These are phyloP conservation scores for Acer negundo DNA, from an alignment of 345 rosid genomes.

Conservation along the genomic window DNA sequence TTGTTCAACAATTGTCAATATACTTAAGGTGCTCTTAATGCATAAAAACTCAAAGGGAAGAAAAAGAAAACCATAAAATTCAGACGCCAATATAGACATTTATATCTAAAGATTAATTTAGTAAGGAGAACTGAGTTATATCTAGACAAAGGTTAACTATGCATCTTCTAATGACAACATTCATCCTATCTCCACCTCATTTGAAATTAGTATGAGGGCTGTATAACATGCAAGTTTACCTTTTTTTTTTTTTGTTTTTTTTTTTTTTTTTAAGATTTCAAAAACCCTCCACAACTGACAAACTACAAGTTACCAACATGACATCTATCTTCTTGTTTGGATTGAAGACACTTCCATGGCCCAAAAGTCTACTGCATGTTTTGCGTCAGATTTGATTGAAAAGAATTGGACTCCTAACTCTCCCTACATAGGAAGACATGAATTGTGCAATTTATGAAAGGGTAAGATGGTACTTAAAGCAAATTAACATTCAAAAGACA, in stretches of 20 bases:
- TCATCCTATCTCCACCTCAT: background rate
- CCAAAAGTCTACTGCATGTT: conserved; percentile 20
- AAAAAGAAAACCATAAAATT: background rate
- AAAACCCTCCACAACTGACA: conserved; percentile 9
- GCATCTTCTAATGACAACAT: conserved; percentile 1
- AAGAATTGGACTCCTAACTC: conserved; percentile 19
- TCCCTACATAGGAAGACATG: conserved; percentile 4
- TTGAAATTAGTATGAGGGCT: background rate
- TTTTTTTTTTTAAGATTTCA: too few relatives aligned
- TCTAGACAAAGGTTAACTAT: conserved; percentile 1
- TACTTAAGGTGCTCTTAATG: background rate
- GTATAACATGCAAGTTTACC: conserved; percentile 9
- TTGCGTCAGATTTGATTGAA: conserved; percentile 16
- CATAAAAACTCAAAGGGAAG: background rate
- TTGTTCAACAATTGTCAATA: background rate
- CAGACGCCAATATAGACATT: background rate
- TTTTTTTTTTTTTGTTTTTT: too few relatives aligned
- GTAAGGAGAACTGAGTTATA: background rate
- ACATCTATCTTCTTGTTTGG: conserved; percentile 30
- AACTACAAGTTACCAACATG: conserved; percentile 20
- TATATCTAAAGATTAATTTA: background rate
- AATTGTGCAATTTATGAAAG: background rate
- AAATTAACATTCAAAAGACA: too few relatives aligned
- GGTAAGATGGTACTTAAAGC: too few relatives aligned
- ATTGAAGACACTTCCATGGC: conserved; percentile 24